Evolutionary conservation across 73 alveolate species (phyloP), one percentile per base, ranked within the genome.

Genomic region (Uronychia binucleata): DNA sequence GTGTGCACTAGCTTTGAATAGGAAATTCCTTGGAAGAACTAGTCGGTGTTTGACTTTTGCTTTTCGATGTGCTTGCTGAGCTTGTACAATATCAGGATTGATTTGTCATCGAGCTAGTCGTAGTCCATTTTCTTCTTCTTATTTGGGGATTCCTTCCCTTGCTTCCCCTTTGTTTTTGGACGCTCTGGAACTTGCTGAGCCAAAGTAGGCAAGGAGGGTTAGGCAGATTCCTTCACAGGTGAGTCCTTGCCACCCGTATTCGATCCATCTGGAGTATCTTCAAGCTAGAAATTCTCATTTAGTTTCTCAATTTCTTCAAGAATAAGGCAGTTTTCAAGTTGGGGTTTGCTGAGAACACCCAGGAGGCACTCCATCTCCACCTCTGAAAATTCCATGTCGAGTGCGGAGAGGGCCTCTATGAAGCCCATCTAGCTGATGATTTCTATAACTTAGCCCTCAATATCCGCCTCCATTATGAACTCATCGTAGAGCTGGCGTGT

Each of bases 391-490:
- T 46, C 59, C 59, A 86, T 33, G 0, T 86, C 92, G 26, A 86
- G 31, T 1, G 30, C 77, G 31, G 57, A 76, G 0, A 86, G 57
- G 1, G 86, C 92, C 59, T 86, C 92, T 0, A 86, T n/a, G 83
- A 86, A 86, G 31, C 92, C 92, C 31, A 77, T 58, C 11, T 85
- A 87, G 75, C 87, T 86, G 1, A 86, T 59, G 27, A 86, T 30
- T 59, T 86, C 92, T 26, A 85, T 34, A n/a, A 78, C 46, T 46
- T 85, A 85, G 30, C 28, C 75, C 34, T 77, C 91, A 19, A 85
- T 77, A 30, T 85, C 86, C 27, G 76, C 91, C 57, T 30, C 57
- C 8, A 75, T 34, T 26, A 77, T 77, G 75, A 77, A 85, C n/a
- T 27, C 34, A 13, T 1, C 30, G 77, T 77, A 85, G 1, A 84